Evolutionary conservation across 1,139 yeast species (phyloP), one percentile per base, ranked within the genome.

Genomic region (Blastobotrys proliferans): DNA sequence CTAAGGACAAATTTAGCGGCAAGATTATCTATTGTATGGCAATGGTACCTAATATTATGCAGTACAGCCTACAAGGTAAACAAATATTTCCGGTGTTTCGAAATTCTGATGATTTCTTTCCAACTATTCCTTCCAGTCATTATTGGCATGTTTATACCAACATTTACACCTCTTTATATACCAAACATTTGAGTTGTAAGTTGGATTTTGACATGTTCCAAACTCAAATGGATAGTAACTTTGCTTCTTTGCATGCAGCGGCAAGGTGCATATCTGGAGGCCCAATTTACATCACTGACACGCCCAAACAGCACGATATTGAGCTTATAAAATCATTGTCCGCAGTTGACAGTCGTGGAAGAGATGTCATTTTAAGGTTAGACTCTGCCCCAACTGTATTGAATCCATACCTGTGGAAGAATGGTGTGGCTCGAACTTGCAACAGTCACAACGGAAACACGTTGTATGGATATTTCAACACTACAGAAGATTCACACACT

Each of bases 121-220:
- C 64, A 3, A 46, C 51, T 13, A 48, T 50, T 20, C 45, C 49
- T 9, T 41, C 49, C 2, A 54, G 61, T 34, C 65, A 61, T 38
- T 50, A 50, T 32, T 60, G 63, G 64, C 65, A 61, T 46, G 50
- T 60, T 21, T 61, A 55, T 39, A 49, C 56, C 44, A 61, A 61
- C 43, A 48, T 62, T 30, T 52, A 47, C 50, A 57, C 56, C 25
- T 43, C 57, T 13, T 34, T 51, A 3, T 54, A 51, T 41, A 60
- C 64, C 8, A 44, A 52, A 20, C 47, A 55, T n/a, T 46, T 57
- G 36, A 45, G 51, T 21, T 51, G 54, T 3, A 39, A 54, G 6
- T 60, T 61, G 3, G 65, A 61, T 44, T 61, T 54, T 52, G 65
- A 61, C 46, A 61, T 61, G 65, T 61, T 61, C 43, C 62, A 58